Evolutionary conservation across 305 asterid genomes (phyloP).

Genomic region (Fraxinus dipetala): DNA sequence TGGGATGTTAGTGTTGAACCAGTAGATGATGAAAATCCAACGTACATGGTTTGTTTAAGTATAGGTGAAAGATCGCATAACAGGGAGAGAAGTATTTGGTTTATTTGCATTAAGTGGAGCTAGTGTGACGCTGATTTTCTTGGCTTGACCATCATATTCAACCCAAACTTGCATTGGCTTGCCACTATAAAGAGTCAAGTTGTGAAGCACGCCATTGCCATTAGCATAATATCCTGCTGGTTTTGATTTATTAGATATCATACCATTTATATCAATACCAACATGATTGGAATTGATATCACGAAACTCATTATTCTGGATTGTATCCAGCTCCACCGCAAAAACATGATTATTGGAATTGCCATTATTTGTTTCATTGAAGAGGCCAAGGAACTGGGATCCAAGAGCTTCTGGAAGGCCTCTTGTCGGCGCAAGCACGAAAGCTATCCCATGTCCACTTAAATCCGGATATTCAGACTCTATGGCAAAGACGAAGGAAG

Average conservation of each 20-base stretch:
- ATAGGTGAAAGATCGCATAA: neutral
- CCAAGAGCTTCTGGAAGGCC: neutral
- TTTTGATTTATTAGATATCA: constrained; percentile 19
- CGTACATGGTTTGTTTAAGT: constrained; percentile 34
- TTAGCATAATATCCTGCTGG: constrained; percentile 31
- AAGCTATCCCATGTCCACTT: constrained; percentile 16
- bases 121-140: constrained; percentile 42
- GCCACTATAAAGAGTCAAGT: constrained; percentile 23
- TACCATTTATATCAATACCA: constrained; percentile 40
- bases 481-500: constrained; percentile 43
- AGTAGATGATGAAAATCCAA: constrained; percentile 42
- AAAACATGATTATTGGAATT: constrained; percentile 11
- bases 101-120: constrained; percentile 31
- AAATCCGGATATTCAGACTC: constrained; percentile 37
- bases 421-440: neutral
- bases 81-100: constrained; percentile 37
- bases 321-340: constrained; percentile 51
- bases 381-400: neutral
- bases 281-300: constrained; percentile 48
- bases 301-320: constrained; percentile 26
- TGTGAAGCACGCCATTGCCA: constrained; percentile 10
- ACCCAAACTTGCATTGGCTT: neutral
- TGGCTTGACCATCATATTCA: neutral
- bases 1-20: neutral
- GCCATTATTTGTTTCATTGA: neutral